Percentiles rank a stretch among this genome's conserved stretches.
phyloP scores from a whole-genome alignment of 2,329 filamentous ascomycete genomes.

The Fusarium multiceps region DNA sequence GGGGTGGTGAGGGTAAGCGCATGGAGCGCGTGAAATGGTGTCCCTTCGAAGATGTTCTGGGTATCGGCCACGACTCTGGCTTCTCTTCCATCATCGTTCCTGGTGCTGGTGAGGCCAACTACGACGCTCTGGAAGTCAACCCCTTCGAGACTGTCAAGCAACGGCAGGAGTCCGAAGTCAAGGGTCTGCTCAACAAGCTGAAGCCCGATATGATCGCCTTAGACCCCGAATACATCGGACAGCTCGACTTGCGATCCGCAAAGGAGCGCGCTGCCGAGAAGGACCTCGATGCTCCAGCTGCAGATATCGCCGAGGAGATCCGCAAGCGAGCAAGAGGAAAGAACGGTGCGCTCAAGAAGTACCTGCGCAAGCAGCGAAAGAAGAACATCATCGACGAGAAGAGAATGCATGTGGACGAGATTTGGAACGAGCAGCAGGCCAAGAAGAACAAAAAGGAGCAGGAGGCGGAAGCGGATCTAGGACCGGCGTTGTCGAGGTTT shows the following conservation, averaged over 20 bases:
- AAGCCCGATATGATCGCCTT: conserved; percentile 97
- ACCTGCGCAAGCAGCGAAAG: conserved; percentile 89
- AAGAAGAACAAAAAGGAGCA: conserved; percentile 71
- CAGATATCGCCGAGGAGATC: conserved; percentile 69
- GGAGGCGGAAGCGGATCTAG: conserved; percentile 78
- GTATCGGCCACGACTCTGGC: conserved; percentile 83
- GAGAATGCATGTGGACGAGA: conserved; percentile 84
- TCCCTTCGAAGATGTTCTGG: conserved; percentile 92
- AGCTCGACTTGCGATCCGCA: conserved; percentile 83
- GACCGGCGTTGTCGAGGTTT: conserved; percentile 88
- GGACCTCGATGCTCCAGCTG: conserved; percentile 77
- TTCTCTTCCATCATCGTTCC: conserved; percentile 93
- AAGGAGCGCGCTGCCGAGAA: conserved; percentile 80
- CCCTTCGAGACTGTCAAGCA: conserved; percentile 95
- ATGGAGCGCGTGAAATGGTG: conserved; percentile 91
- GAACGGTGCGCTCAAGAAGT: conserved; percentile 88
- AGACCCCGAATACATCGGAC: conserved; percentile 91
- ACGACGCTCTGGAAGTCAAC: conserved; percentile 91
- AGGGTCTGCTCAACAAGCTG: conserved; percentile 90
- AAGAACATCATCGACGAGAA: conserved; percentile 98
- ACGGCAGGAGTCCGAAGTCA: conserved; percentile 92
- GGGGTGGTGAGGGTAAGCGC: conserved; percentile 85
- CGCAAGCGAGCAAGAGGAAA: conserved; percentile 86
- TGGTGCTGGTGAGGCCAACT: conserved; percentile 96
- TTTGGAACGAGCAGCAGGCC: conserved; percentile 78